A percentile compares a stretch with the other conserved stretches of the same genome.
Conservation (phyloP, 2,329 filamentous ascomycete genomes). For the Venturia aucupariae region DNA sequence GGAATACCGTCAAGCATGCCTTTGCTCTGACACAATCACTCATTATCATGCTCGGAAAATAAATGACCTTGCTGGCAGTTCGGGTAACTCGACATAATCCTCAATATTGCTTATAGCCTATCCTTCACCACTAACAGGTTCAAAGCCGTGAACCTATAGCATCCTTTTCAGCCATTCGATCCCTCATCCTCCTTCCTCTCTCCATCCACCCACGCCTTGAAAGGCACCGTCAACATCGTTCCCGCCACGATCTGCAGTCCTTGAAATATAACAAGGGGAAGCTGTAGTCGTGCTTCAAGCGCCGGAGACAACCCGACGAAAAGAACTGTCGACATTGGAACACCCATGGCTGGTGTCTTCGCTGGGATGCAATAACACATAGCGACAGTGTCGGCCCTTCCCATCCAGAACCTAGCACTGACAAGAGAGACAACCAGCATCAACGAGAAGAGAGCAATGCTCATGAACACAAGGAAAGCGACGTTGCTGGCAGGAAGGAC, state of each 20-base stretch:
- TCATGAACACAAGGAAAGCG: constrained; percentile 58
- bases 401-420: constrained; percentile 44
- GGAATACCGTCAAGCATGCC: no score
- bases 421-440: constrained; percentile 55
- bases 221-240: constrained; percentile 3
- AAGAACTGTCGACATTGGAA: constrained; percentile 60
- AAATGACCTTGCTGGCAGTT: no score
- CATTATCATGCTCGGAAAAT: no score
- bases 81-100: no score
- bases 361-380: constrained; percentile 66
- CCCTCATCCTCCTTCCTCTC: background rate
- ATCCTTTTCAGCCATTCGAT: background rate
- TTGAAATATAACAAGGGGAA: constrained; percentile 50
- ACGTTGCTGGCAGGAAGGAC: constrained; percentile 51
- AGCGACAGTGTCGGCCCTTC: constrained; percentile 55
- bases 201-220: background rate
- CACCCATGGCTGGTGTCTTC: constrained; percentile 62
- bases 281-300: constrained; percentile 50
- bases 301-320: constrained; percentile 48
- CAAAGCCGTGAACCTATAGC: no score
- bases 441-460: constrained; percentile 52
- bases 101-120: background rate
- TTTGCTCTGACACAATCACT: no score
- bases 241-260: constrained; percentile 12
- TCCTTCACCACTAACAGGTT: background rate